Percentiles rank a stretch among this genome's conserved stretches.
phyloP scores from a whole-genome alignment of 306 rosid species.

The Acacia melanoxylon region DNA sequence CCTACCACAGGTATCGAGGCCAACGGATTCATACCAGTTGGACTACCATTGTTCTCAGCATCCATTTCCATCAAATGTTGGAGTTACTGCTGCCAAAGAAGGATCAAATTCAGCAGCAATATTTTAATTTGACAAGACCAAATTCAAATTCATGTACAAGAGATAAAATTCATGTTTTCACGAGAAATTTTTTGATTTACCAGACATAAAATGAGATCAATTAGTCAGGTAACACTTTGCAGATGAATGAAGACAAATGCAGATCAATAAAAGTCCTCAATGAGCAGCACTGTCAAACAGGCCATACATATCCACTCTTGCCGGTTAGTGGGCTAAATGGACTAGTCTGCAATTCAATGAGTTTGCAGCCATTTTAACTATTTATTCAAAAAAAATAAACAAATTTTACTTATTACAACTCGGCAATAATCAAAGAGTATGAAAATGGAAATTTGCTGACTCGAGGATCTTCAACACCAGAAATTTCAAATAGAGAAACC shows the following conservation, averaged over 20 bases:
- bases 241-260: background rate
- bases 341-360: background rate
- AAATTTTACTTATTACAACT: background rate
- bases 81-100: background rate
- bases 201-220: background rate
- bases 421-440: background rate
- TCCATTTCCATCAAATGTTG: constrained; percentile 33
- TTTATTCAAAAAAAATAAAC: background rate
- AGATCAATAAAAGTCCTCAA: background rate
- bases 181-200: background rate
- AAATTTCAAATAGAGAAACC: background rate
- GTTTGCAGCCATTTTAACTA: background rate
- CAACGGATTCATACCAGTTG: background rate
- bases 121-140: background rate
- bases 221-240: background rate
- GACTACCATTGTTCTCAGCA: constrained; percentile 35
- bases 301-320: background rate
- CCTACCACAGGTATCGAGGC: constrained; percentile 24
- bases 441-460: background rate
- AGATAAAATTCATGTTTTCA: background rate
- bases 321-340: background rate
- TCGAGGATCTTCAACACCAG: background rate
- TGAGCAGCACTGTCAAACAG: background rate
- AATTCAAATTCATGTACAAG: background rate
- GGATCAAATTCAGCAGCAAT: background rate